These are phyloP conservation scores for Pichia sp. DNA, from an alignment of 1,139 yeast species.

Conservation along the genomic window DNA sequence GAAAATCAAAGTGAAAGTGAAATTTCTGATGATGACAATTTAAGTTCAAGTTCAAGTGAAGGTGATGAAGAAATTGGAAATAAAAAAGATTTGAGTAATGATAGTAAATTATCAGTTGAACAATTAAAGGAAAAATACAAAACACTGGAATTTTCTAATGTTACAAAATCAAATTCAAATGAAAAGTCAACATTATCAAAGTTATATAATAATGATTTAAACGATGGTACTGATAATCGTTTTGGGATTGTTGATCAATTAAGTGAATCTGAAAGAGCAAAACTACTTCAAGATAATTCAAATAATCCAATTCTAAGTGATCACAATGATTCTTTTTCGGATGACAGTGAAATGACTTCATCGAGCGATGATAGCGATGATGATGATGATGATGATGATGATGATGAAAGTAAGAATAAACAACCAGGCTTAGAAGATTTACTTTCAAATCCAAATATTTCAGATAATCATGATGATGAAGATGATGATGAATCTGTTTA, in stretches of 20 bases:
- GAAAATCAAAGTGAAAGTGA: conserved; percentile 13
- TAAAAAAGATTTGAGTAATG: conserved; percentile 29
- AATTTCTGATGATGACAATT: conserved; percentile 20
- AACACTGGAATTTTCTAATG: conserved; percentile 29
- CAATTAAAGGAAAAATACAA: conserved; percentile 63
- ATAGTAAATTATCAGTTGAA: conserved; percentile 56
- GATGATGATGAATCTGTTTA: conserved; percentile 29
- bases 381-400: conserved; percentile 13
- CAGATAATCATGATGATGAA: conserved; percentile 23
- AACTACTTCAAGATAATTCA: conserved; percentile 16
- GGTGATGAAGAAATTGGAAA: conserved; percentile 5
- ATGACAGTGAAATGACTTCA: background rate
- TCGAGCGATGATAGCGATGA: background rate
- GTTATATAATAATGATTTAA: conserved; percentile 15
- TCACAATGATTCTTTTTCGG: conserved; percentile 14
- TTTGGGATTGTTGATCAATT: conserved; percentile 22
- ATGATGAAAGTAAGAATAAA: conserved; percentile 21
- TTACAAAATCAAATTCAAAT: background rate
- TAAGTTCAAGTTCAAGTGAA: conserved; percentile 28
- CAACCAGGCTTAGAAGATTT: conserved; percentile 24
- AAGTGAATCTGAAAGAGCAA: conserved; percentile 22
- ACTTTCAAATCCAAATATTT: conserved; percentile 21
- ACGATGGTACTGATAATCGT: background rate
- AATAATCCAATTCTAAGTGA: conserved; percentile 21
- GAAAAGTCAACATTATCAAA: conserved; percentile 9